Percentiles rank a stretch among this genome's conserved stretches.
Evolutionary conservation across 495 filamentous ascomycete species (phyloP).

Genomic region (Podospora conica): DNA sequence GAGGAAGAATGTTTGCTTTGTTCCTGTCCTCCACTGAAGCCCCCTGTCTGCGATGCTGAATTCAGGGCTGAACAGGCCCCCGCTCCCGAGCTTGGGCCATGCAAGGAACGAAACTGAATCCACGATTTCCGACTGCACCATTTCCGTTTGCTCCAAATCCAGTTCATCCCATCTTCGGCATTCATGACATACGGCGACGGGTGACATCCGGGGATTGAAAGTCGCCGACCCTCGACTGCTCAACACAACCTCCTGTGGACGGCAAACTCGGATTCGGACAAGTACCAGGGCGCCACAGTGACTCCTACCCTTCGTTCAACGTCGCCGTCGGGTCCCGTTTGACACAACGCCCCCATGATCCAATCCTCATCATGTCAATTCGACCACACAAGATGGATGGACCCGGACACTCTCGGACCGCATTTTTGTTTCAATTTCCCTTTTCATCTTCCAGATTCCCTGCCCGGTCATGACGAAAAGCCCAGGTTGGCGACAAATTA

Average conservation of each 20-base stretch:
- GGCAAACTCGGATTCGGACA: too few species aligned
- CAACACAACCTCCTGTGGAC: too few species aligned
- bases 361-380: too few species aligned
- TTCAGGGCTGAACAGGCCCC: not conserved
- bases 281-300: not conserved
- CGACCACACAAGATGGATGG: not conserved
- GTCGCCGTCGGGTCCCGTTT: not conserved
- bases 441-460: not conserved
- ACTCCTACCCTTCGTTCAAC: not conserved
- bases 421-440: not conserved
- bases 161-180: not conserved
- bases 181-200: not conserved
- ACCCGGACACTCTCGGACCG: not conserved
- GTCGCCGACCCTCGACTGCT: too few species aligned
- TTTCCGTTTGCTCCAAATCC: not conserved
- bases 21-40: not conserved
- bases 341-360: too few species aligned
- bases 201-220: too few species aligned
- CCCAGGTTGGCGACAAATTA: not conserved
- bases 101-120: not conserved
- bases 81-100: not conserved
- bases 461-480: not conserved
- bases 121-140: not conserved
- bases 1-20: not conserved
- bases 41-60: not conserved